A percentile compares a stretch with the other conserved stretches of the same genome.
Conservation (phyloP, 148 eudicot species). For the Fagopyrum homotropicum region DNA sequence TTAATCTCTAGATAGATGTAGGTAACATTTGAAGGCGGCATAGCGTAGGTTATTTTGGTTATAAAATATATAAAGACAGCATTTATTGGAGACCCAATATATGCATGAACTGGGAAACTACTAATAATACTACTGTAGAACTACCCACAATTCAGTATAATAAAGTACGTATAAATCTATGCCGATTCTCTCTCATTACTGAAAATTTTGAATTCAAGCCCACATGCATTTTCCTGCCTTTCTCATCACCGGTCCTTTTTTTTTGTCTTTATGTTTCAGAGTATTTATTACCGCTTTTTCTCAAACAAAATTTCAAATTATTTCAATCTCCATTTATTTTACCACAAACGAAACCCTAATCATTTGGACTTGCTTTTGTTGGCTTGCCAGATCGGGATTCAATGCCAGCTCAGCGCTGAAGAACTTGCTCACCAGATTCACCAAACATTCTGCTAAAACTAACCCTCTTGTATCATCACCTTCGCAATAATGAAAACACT, state of each 20-base stretch:
- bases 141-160: conserved; percentile 7
- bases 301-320: background rate
- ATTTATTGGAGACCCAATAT: background rate
- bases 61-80: background rate
- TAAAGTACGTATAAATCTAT: background rate
- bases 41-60: background rate
- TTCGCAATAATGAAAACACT: background rate
- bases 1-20: too few species aligned
- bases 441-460: conserved; percentile 60
- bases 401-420: conserved; percentile 85
- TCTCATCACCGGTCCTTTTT: background rate
- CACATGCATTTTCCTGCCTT: conserved; percentile 1
- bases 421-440: conserved; percentile 88
- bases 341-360: background rate
- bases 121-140: conserved; percentile 7
- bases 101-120: conserved; percentile 4
- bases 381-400: conserved; percentile 66
- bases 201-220: conserved; percentile 3
- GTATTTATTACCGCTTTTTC: background rate
- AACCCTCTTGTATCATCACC: background rate
- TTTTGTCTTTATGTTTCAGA: conserved; percentile 11
- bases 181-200: background rate
- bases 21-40: too few species aligned
- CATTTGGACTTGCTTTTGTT: background rate
- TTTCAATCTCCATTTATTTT: background rate